Conservation (phyloP, 2,329 filamentous ascomycete genomes). For the Annulohypoxylon truncatum region DNA sequence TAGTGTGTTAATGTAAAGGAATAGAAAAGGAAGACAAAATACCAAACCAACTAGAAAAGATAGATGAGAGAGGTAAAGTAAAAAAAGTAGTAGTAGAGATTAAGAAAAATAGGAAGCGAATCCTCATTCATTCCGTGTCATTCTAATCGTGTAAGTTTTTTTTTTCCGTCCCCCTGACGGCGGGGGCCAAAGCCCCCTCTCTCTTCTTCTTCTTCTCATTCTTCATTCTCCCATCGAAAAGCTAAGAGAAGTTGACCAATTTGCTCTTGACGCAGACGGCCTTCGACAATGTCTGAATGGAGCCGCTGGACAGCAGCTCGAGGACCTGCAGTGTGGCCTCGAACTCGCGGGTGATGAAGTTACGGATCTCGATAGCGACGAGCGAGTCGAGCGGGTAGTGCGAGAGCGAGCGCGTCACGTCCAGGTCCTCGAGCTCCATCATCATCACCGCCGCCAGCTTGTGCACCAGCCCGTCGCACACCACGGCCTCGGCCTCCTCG, state of each 20-base stretch:
- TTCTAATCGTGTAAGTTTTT: slow-evolving; percentile 29
- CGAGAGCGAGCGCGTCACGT: slow-evolving; percentile 56
- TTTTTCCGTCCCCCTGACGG: no score
- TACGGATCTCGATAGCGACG: slow-evolving; percentile 62
- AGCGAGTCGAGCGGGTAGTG: slow-evolving; percentile 61
- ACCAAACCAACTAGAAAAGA: not conserved
- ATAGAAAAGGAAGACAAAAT: not conserved
- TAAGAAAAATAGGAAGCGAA: slow-evolving; percentile 5
- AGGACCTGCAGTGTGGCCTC: slow-evolving; percentile 65
- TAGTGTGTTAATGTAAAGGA: not conserved
- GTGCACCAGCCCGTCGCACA: slow-evolving; percentile 58
- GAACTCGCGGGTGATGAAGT: slow-evolving; percentile 63
- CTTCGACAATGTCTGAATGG: slow-evolving; percentile 61
- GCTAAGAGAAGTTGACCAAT: slow-evolving; percentile 49
- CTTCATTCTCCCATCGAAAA: no score
- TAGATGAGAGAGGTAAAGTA: not conserved
- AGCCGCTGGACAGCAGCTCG: slow-evolving; percentile 65
- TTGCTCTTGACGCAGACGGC: slow-evolving; percentile 61
- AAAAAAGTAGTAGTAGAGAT: not conserved
- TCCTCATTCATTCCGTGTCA: slow-evolving; percentile 4
- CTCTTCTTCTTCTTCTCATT: not conserved
- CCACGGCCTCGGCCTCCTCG: slow-evolving; percentile 59
- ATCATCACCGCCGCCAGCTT: slow-evolving; percentile 63
- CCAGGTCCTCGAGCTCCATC: slow-evolving; percentile 62
- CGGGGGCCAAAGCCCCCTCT: no score